Percentiles rank a stretch among this genome's conserved stretches.
Evolutionary conservation across 371 early-diverging fungal species (phyloP).

Genomic region (Blastocladiella emersonii): DNA sequence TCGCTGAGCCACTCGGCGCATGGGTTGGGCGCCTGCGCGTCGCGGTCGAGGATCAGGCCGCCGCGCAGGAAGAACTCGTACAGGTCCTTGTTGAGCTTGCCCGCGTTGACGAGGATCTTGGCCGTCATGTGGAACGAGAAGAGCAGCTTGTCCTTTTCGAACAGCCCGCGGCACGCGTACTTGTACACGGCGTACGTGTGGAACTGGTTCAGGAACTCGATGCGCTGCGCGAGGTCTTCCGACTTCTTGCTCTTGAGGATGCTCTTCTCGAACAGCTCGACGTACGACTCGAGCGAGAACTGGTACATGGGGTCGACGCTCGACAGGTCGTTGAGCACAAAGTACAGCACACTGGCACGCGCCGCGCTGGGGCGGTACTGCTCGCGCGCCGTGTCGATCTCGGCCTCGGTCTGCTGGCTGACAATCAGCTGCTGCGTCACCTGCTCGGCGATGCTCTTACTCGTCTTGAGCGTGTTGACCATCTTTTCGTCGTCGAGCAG

Average conservation of each 20-base stretch:
- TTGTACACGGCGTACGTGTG: slow-evolving; percentile 40
- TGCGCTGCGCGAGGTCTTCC: slow-evolving; percentile 30
- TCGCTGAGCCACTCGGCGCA: slow-evolving; percentile 38
- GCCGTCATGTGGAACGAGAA: slow-evolving; percentile 39
- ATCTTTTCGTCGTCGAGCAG: slow-evolving; percentile 38
- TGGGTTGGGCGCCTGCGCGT: slow-evolving; percentile 31
- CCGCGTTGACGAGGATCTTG: slow-evolving; percentile 29
- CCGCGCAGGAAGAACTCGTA: slow-evolving; percentile 36
- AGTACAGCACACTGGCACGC: slow-evolving; percentile 36
- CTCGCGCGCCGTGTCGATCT: slow-evolving; percentile 37
- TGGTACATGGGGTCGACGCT: slow-evolving; percentile 42
- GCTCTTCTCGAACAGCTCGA: slow-evolving; percentile 36
- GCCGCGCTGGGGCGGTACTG: slow-evolving; percentile 34
- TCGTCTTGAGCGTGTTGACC: slow-evolving; percentile 34
- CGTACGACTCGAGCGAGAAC: slow-evolving; percentile 37
- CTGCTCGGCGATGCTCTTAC: slow-evolving; percentile 35
- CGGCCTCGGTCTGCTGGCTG: slow-evolving; percentile 37
- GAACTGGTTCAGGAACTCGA: slow-evolving; percentile 29
- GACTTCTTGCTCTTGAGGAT: slow-evolving; percentile 31
- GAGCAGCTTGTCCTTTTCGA: slow-evolving; percentile 36
- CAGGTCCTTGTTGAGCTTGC: slow-evolving; percentile 31
- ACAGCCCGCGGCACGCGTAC: slow-evolving; percentile 34
- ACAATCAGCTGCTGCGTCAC: slow-evolving; percentile 31
- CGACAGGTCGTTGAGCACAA: slow-evolving; percentile 34
- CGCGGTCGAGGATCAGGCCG: slow-evolving; percentile 32